Evolutionary conservation across 352 stramenopile species (phyloP), one percentile per base, ranked within the genome.

Genomic region (Globisporangium lucens): DNA sequence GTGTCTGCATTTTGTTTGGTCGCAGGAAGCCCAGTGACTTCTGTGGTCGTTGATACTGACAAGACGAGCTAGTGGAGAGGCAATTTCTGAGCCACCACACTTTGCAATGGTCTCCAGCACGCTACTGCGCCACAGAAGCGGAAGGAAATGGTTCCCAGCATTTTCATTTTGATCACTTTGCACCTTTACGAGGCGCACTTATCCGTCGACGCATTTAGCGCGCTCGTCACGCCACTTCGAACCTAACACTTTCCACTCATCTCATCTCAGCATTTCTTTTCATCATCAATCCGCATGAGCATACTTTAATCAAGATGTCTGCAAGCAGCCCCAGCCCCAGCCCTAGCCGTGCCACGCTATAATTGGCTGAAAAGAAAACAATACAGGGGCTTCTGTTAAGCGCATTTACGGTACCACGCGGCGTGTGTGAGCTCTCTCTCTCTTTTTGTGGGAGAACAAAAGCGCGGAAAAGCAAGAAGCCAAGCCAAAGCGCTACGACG

Each of bases 391-490:
- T 61, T 30, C 56, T 61, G 43, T 61, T 61, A 7, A 49, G 33
- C 5, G 8, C 2, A n/a, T 15, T 6, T 38, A 61, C 56, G 7
- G 56, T 61, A 61, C 30, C 33, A 29, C 55, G n/a, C 22, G 49
- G 9, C 41, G 41, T 49, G 41, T 49, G 41, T 57, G 22, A 9
- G 30, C 33, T 49, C 33, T 60, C 29, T 43, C 12, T 24, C 33
- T 60, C 29, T 43, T 13, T 24, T 24, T 65, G 59, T 65, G 59
- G 59, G 46, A 65, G 59, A 65, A 53, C 41, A 65, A 56, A 53
- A 65, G 59, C 59, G 56, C 56, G 30, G 59, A 56, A 61, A 65
- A 65, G 41, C 59, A 56, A 53, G 24, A 65, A 41, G 38, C 46
- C 27, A 24, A 64, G 58, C 15, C 27, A 22, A 30, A 17, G 15